phyloP scores from a whole-genome alignment of 495 filamentous ascomycete genomes.

The Penicillium taxi region DNA sequence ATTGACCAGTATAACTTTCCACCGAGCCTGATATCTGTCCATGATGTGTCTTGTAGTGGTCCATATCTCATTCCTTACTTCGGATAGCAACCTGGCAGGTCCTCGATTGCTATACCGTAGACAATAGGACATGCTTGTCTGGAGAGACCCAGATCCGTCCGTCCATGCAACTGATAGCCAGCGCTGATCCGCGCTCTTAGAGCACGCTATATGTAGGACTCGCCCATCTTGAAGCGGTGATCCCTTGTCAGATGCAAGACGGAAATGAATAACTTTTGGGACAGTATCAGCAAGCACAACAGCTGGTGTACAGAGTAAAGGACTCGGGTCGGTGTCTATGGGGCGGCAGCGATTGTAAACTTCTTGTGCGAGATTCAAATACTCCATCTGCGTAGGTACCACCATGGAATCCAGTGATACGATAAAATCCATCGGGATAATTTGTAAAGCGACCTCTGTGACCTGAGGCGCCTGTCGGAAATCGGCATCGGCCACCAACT shows the following conservation, averaged over 20 bases:
- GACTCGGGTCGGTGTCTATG: constrained; percentile 34
- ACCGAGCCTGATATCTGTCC: constrained; percentile 58
- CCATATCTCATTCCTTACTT: constrained; percentile 78
- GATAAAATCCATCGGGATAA: constrained; percentile 67
- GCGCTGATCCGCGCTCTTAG: constrained; percentile 67
- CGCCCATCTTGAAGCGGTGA: constrained; percentile 76
- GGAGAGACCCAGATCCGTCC: constrained; percentile 69
- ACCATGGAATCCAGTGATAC: constrained; percentile 57
- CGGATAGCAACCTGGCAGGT: constrained; percentile 46
- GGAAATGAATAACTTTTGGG: constrained; percentile 72
- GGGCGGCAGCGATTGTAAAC: constrained; percentile 77
- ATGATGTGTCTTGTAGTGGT: constrained; percentile 71
- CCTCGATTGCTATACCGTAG: constrained; percentile 56
- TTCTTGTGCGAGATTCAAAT: constrained; percentile 65
- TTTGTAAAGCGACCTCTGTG: constrained; percentile 74
- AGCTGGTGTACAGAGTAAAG: constrained; percentile 52
- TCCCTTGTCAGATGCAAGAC: constrained; percentile 45
- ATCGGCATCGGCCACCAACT: constrained; percentile 47
- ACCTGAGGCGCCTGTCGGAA: constrained; percentile 42
- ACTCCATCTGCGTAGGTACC: constrained; percentile 58
- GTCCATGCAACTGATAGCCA: constrained; percentile 95
- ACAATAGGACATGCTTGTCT: constrained; percentile 73
- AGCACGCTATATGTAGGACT: constrained; percentile 81
- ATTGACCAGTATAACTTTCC: constrained; percentile 73
- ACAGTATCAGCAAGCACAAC: constrained; percentile 66